Evolutionary conservation across 192 early-diverging fungal species (phyloP).

Genomic region (Coemansia sp.): DNA sequence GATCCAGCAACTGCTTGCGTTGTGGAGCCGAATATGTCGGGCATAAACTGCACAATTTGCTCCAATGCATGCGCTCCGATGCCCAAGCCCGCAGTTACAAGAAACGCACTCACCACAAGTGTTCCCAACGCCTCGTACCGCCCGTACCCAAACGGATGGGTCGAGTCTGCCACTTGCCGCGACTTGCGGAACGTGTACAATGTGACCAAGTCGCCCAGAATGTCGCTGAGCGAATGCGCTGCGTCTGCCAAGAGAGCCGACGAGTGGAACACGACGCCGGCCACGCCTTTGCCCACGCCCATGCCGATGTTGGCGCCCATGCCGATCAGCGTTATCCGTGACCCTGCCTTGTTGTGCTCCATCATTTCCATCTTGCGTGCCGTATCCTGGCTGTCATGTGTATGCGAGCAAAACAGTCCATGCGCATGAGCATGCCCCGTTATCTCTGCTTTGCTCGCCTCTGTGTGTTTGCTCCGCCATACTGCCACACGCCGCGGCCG

Average conservation of each 20-base stretch:
- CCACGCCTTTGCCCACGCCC: conserved; percentile 63
- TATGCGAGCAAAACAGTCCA: not conserved
- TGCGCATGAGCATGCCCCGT: conserved; percentile 21
- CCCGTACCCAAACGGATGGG: conserved; percentile 72
- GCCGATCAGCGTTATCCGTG: conserved; percentile 67
- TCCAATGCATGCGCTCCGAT: conserved; percentile 69
- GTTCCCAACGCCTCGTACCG: conserved; percentile 67
- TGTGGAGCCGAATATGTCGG: conserved; percentile 11
- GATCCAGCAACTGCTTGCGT: conserved; percentile 16
- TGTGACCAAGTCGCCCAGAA: conserved; percentile 74
- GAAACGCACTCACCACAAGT: conserved; percentile 63
- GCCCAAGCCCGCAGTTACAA: conserved; percentile 65
- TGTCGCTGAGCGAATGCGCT: conserved; percentile 75
- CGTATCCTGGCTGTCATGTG: conserved; percentile 14
- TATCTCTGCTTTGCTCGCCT: conserved; percentile 10
- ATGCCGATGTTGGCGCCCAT: conserved; percentile 64
- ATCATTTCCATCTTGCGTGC: conserved; percentile 40
- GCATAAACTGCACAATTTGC: conserved; percentile 47
- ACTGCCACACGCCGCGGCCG: not conserved
- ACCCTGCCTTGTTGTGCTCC: conserved; percentile 58
- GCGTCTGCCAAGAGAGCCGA: conserved; percentile 80
- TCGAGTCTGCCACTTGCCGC: conserved; percentile 58
- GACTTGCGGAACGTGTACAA: conserved; percentile 76
- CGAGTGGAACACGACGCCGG: conserved; percentile 69
- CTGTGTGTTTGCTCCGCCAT: conserved; percentile 10